Evolutionary conservation across 371 early-diverging fungal species (phyloP), one percentile per base, ranked within the genome.

Genomic region (Apophysomyces variabilis): DNA sequence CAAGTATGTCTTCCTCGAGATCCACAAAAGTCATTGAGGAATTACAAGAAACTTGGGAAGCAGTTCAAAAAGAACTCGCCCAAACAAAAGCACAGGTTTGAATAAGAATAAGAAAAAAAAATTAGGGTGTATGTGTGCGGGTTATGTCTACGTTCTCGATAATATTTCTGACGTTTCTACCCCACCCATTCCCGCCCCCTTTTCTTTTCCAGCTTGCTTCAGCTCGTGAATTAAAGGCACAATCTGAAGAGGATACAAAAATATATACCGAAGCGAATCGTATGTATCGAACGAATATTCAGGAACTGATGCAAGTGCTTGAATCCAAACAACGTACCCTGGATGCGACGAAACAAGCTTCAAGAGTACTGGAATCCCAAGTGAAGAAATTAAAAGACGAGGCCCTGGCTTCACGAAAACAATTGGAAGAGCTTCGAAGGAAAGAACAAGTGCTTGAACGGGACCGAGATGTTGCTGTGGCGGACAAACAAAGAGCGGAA

Each of bases 371-470:
- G 35, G 71, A 74, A 38, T 32, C 18, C 18, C 63, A 63, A 66
- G 78, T 78, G 8, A 81, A 78, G 44, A 64, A 66, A 16, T 62
- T 81, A n/a, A 76, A 76, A 43, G 73, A 74, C 8, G 77, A 78
- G 59, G 81, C 81, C 1, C 57, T 68, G n/a, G 66, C 60, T 6
- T 68, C 78, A 11, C 67, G 81, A 57, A 78, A 78, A 68, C 73
- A 81, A 56, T 50, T 81, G 36, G 78, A 81, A 36, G 75, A 72
- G 46, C 61, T 75, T 26, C 67, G 70, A 61, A 66, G 68, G 45
- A 66, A 66, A 65, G 73, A 72, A 59, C 66, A 57, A 45, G 66
- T 66, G 56, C 66, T 74, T 44, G 69, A 70, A 57, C 62, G 68
- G 37, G 72, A 68, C 44, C 56, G 77, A 65, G 58, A 66, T 44